Percentiles rank a stretch among this genome's conserved stretches.
These are phyloP conservation scores for Paxillus involutus DNA, from an alignment of 768 basidiomycete genomes.

Conservation along the genomic window DNA sequence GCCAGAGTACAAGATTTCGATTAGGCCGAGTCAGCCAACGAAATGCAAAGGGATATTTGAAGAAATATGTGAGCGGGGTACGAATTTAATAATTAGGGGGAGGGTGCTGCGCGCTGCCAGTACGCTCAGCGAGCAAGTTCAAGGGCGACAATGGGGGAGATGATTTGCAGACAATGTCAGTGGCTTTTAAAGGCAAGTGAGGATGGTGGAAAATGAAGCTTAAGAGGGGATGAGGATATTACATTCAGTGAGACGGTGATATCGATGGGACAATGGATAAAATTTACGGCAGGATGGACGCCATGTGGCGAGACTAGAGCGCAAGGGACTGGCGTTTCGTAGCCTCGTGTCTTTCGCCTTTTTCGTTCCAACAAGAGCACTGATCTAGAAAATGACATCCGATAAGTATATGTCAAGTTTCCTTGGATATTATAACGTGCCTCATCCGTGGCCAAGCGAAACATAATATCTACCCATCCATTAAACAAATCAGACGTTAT, in stretches of 20 bases:
- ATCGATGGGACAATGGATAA: conserved; percentile 7
- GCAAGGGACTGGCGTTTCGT: conserved; percentile 2
- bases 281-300: background rate
- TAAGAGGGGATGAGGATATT: background rate
- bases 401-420: background rate
- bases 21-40: background rate
- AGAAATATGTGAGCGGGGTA: conserved; percentile 9
- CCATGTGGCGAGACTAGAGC: conserved; percentile 7
- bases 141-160: background rate
- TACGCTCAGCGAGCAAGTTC: background rate
- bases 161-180: background rate
- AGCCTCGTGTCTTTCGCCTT: conserved; percentile 16
- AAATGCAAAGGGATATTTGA: conserved; percentile 6
- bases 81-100: conserved; percentile 13
- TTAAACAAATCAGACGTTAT: background rate
- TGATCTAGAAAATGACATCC: conserved; percentile 16
- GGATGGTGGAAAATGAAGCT: background rate
- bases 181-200: background rate
- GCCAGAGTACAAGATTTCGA: background rate
- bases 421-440: conserved; percentile 5
- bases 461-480: background rate
- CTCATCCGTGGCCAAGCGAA: background rate
- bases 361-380: conserved; percentile 28
- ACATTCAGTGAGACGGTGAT: background rate
- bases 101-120: no score